Evolutionary conservation across 192 early-diverging fungal species (phyloP).

Genomic region (Mortierella alpina): DNA sequence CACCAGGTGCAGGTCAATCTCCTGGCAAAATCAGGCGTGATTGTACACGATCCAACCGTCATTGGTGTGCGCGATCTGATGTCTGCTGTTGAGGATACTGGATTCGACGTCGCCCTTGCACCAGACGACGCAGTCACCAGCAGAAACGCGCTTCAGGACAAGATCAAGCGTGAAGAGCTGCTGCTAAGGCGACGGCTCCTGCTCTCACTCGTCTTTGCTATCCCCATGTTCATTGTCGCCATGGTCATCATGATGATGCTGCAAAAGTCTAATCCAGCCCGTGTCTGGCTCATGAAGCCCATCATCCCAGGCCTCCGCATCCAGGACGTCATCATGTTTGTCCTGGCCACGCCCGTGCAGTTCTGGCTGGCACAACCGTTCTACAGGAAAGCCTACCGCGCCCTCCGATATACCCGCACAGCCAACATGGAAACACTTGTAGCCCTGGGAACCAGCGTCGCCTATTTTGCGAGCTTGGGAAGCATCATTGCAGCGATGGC

Average conservation of each 20-base stretch:
- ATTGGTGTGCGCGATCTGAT: constrained; percentile 75
- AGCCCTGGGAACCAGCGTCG: constrained; percentile 76
- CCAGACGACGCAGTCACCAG: constrained; percentile 38
- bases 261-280: constrained; percentile 59
- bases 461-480: constrained; percentile 74
- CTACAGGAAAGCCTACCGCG: constrained; percentile 72
- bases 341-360: constrained; percentile 79
- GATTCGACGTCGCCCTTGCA: constrained; percentile 64
- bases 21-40: constrained; percentile 57
- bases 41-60: constrained; percentile 62
- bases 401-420: constrained; percentile 65
- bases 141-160: constrained; percentile 52
- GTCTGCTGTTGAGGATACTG: constrained; percentile 66
- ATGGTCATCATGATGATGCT: constrained; percentile 83
- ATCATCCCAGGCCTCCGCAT: constrained; percentile 68
- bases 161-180: constrained; percentile 57
- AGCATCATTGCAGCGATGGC: constrained; percentile 62
- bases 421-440: constrained; percentile 89
- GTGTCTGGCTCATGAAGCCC: constrained; percentile 55
- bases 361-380: constrained; percentile 77
- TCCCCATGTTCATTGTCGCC: constrained; percentile 73
- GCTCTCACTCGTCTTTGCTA: constrained; percentile 67
- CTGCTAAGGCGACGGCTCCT: constrained; percentile 54
- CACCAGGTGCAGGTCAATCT: constrained; percentile 63
- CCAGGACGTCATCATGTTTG: constrained; percentile 62